Percentiles rank a stretch among this genome's conserved stretches.
Conservation (phyloP, 148 eudicot genomes). For the Arctostaphylos glauca region DNA sequence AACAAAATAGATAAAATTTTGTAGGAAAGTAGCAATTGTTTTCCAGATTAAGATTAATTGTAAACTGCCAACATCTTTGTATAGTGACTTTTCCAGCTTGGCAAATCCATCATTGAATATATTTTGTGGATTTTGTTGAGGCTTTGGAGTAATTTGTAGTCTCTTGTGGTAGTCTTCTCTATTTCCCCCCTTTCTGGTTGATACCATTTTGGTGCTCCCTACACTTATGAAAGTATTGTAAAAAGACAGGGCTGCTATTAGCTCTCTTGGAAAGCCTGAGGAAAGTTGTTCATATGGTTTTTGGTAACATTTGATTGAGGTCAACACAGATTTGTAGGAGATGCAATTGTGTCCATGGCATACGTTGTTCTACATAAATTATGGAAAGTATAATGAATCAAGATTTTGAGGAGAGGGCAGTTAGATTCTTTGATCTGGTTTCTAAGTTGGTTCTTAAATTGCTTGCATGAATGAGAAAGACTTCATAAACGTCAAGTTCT, state of each 20-base stretch:
- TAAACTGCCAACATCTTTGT: background rate
- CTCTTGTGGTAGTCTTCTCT: too few species aligned
- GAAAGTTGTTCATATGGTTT: background rate
- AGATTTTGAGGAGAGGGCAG: background rate
- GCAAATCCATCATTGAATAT: background rate
- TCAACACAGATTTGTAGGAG: background rate
- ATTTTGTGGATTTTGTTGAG: background rate
- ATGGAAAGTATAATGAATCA: background rate
- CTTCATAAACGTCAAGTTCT: constrained; percentile 6
- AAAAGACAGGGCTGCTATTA: background rate
- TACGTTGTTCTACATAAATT: background rate
- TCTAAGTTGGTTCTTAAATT: background rate
- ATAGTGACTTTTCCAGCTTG: background rate
- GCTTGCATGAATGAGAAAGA: background rate
- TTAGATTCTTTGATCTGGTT: background rate
- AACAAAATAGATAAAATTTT: background rate
- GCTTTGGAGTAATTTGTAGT: background rate
- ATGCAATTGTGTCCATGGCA: background rate
- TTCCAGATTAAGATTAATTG: background rate
- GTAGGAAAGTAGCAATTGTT: background rate
- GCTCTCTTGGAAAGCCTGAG: background rate
- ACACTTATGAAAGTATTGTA: background rate
- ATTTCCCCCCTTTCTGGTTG: too few species aligned
- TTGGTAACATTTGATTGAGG: background rate
- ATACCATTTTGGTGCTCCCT: too few species aligned